Evolutionary conservation across 2,329 filamentous ascomycete species (phyloP).

Genomic region (Aspergillus jensenii): DNA sequence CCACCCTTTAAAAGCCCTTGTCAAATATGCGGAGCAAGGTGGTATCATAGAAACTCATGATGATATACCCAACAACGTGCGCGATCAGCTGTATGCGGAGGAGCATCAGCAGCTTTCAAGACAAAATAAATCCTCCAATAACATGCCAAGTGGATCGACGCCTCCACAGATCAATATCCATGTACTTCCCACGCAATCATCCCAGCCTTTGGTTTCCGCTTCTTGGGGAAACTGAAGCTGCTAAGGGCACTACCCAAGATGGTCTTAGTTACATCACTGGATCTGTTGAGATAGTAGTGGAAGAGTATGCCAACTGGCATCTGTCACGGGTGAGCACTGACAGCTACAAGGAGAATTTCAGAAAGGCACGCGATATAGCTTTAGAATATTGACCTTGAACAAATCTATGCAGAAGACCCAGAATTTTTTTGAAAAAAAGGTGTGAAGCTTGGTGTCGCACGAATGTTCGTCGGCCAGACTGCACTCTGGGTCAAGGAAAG

Average conservation of each 20-base stretch:
- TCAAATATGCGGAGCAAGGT: constrained; percentile 25
- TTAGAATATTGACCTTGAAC: constrained; percentile 17
- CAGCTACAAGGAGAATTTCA: constrained; percentile 14
- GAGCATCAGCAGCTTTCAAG: constrained; percentile 20
- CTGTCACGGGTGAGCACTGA: constrained; percentile 12
- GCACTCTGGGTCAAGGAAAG: too few relatives aligned
- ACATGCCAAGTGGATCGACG: neutral
- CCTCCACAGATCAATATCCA: constrained; percentile 28
- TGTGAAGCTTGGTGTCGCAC: constrained; percentile 6
- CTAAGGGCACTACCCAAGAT: too few relatives aligned
- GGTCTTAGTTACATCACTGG: neutral
- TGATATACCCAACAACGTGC: constrained; percentile 10
- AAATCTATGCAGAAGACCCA: constrained; percentile 10
- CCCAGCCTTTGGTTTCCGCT: constrained; percentile 4
- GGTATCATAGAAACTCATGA: constrained; percentile 13
- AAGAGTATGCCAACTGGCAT: constrained; percentile 18
- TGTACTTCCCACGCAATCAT: constrained; percentile 22
- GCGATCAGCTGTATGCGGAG: constrained; percentile 15
- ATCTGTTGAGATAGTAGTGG: constrained; percentile 13
- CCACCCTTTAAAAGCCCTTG: constrained; percentile 29
- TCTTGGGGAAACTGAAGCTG: neutral
- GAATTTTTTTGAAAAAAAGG: constrained; percentile 17
- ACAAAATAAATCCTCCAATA: neutral
- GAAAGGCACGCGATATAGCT: constrained; percentile 15
- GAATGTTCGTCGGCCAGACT: too few relatives aligned